These are phyloP conservation scores for Irpex rosettiformis DNA, from an alignment of 1,284 basidiomycete genomes.

Conservation along the genomic window DNA sequence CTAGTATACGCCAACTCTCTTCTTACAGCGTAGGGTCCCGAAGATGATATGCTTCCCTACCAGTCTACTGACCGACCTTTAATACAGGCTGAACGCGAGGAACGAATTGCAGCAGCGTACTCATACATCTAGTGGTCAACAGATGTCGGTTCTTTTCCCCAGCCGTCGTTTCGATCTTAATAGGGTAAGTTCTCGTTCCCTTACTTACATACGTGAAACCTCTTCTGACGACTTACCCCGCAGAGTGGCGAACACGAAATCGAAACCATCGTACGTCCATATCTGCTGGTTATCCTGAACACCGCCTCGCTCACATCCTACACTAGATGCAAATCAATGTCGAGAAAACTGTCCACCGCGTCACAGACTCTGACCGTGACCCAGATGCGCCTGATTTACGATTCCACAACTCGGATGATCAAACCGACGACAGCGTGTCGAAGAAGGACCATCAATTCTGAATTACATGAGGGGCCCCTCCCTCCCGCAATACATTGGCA, in stretches of 20 bases:
- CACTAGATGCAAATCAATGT: constrained; percentile 30
- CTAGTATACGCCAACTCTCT: constrained; percentile 42
- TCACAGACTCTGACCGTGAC: constrained; percentile 15
- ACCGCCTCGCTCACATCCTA: neutral
- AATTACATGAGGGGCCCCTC: no score
- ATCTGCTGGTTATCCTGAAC: no score
- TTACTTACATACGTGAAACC: neutral
- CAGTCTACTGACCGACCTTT: neutral
- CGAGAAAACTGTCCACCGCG: constrained; percentile 29
- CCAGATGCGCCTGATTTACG: constrained; percentile 1
- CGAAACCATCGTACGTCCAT: constrained; percentile 12
- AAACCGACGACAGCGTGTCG: neutral
- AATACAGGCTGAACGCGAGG: constrained; percentile 28
- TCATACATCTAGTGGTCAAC: constrained; percentile 23
- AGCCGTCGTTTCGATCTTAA: constrained; percentile 12
- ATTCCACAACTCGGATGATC: neutral
- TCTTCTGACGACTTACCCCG: constrained; percentile 7
- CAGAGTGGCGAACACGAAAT: constrained; percentile 10
- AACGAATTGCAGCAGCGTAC: constrained; percentile 25
- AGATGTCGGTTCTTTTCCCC: constrained; percentile 31
- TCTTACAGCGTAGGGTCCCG: constrained; percentile 35
- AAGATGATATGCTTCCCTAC: neutral
- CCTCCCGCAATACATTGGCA: no score
- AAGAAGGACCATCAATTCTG: constrained; percentile 4
- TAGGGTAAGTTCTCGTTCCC: neutral